Conservation (phyloP, 2,329 filamentous ascomycete species). For the Pseudogymnoascus sp. region DNA sequence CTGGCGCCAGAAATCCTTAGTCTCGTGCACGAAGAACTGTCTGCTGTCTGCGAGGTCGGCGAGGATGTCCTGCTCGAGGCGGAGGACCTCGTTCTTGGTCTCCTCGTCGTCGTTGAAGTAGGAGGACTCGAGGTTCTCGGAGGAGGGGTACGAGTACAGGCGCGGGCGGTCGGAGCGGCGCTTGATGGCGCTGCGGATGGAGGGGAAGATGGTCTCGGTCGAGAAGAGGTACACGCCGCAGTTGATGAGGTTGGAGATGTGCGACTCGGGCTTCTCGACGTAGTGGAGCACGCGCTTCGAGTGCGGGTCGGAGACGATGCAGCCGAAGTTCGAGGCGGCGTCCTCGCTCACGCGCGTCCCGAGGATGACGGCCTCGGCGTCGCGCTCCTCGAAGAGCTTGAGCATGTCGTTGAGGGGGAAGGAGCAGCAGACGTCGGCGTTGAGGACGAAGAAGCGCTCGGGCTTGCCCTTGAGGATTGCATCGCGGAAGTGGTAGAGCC, state of each 20-base stretch:
- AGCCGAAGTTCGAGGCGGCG: slow-evolving; percentile 91
- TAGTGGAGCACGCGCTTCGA: slow-evolving; percentile 96
- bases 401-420: slow-evolving; percentile 97
- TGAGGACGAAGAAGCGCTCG: slow-evolving; percentile 92
- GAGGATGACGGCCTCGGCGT: slow-evolving; percentile 92
- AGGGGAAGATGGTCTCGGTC: slow-evolving; percentile 92
- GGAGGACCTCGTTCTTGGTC: slow-evolving; percentile 75
- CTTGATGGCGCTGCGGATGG: slow-evolving; percentile 90
- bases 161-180: slow-evolving; percentile 85
- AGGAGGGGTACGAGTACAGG: slow-evolving; percentile 88
- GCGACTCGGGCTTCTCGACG: slow-evolving; percentile 96
- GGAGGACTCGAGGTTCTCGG: slow-evolving; percentile 76
- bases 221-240: slow-evolving; percentile 97
- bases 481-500: slow-evolving; percentile 98
- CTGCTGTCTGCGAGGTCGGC: slow-evolving; percentile 93
- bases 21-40: slow-evolving; percentile 97
- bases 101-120: slow-evolving; percentile 64
- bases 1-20: slow-evolving; percentile 98
- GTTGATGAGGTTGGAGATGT: slow-evolving; percentile 98
- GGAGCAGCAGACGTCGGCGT: slow-evolving; percentile 97
- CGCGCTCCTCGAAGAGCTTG: slow-evolving; percentile 83
- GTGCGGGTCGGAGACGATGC: slow-evolving; percentile 90
- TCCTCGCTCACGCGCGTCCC: slow-evolving; percentile 88
- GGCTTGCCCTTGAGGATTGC: slow-evolving; percentile 93
- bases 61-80: slow-evolving; percentile 93